Evolutionary conservation across 2,329 filamentous ascomycete species (phyloP).

Genomic region (Colletotrichum noveboracense): DNA sequence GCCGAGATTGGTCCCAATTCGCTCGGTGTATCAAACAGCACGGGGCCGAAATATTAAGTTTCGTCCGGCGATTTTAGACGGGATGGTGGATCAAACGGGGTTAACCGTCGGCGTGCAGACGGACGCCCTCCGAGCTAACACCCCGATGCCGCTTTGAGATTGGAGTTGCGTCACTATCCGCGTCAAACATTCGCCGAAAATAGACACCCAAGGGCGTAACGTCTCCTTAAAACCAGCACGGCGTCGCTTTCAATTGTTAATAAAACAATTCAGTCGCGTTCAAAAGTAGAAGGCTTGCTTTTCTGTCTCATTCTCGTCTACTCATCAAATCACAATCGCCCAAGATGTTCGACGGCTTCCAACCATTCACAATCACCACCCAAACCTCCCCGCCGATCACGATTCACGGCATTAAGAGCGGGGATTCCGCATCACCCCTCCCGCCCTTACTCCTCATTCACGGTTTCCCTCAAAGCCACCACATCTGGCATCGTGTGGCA

Average conservation of each 20-base stretch:
- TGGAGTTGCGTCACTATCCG: neutral
- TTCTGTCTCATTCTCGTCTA: neutral
- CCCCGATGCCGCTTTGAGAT: neutral
- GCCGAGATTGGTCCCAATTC: neutral
- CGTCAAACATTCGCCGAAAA: neutral
- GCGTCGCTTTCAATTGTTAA: neutral
- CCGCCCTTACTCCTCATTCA: conserved; percentile 53
- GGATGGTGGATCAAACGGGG: neutral
- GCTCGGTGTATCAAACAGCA: neutral
- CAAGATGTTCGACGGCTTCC: conserved; percentile 44
- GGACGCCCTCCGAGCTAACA: neutral
- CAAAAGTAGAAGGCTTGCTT: neutral
- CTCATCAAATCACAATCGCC: neutral
- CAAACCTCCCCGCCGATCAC: conserved; percentile 38
- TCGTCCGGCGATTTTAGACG: neutral
- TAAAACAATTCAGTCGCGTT: neutral
- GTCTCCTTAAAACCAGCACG: neutral
- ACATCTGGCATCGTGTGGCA: conserved; percentile 56
- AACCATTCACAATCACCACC: conserved; percentile 42
- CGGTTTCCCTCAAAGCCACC: conserved; percentile 56
- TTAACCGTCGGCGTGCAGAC: neutral
- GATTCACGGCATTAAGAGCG: conserved; percentile 49
- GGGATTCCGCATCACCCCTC: conserved; percentile 27
- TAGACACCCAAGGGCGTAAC: neutral
- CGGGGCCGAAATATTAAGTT: neutral